Conservation (phyloP, 805 yeast genomes). For the Jamesozyma lodderae region DNA sequence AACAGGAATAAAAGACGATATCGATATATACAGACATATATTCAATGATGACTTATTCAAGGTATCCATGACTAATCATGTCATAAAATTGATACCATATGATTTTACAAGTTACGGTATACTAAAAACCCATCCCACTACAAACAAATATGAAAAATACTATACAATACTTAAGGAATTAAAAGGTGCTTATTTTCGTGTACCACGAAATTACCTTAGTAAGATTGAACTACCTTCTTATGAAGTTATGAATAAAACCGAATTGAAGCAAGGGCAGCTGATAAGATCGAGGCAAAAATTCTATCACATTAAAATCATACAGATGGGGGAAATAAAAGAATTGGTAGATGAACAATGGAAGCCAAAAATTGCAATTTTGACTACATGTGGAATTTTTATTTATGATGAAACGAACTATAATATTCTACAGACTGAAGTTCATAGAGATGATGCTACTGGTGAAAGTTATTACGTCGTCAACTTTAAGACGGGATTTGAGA, state of each 20-base stretch:
- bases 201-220: slow-evolving; percentile 23
- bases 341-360: slow-evolving; percentile 33
- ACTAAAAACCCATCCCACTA: neutral
- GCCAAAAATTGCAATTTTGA: slow-evolving; percentile 39
- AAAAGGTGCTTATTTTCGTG: slow-evolving; percentile 31
- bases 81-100: neutral
- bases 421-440: slow-evolving; percentile 24
- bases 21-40: slow-evolving; percentile 23
- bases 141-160: slow-evolving; percentile 16
- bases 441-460: slow-evolving; percentile 14
- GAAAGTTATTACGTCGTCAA: slow-evolving; percentile 29
- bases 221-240: slow-evolving; percentile 18
- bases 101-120: slow-evolving; percentile 1
- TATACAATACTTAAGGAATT: slow-evolving; percentile 16
- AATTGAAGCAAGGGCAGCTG: neutral
- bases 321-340: slow-evolving; percentile 34
- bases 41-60: slow-evolving; percentile 6
- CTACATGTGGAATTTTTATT: slow-evolving; percentile 41
- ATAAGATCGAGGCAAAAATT: slow-evolving; percentile 6
- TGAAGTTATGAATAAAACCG: slow-evolving; percentile 15
- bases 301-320: slow-evolving; percentile 23
- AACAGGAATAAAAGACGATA: slow-evolving; percentile 12
- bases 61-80: slow-evolving; percentile 1
- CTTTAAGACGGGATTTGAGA: slow-evolving; percentile 12
- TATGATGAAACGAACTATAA: slow-evolving; percentile 24